These are phyloP conservation scores for Cenchrus purpureus DNA, from an alignment of 176 grass and related monocot species.

Conservation along the genomic window DNA sequence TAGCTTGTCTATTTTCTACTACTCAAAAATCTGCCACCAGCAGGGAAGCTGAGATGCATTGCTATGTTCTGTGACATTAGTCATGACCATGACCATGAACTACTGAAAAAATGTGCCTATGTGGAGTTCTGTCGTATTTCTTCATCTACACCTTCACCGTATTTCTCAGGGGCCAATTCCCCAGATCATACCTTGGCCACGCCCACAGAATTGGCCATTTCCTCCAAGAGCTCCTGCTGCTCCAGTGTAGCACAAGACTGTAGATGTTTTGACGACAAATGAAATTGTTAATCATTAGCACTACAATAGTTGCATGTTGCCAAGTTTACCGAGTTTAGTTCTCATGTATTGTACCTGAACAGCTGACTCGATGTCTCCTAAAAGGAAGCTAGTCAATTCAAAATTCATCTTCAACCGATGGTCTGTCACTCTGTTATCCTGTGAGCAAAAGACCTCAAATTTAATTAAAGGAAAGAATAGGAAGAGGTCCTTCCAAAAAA, in stretches of 20 bases:
- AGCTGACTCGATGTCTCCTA: constrained; percentile 82
- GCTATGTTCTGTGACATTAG: constrained; percentile 13
- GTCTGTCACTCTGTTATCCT: constrained; percentile 95
- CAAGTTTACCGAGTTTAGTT: constrained; percentile 9
- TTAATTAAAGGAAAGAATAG: background rate
- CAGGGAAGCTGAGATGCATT: constrained; percentile 4
- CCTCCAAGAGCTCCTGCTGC: constrained; percentile 92
- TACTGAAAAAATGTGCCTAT: background rate
- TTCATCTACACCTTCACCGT: constrained; percentile 28
- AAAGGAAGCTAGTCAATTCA: constrained; percentile 78
- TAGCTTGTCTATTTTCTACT: constrained; percentile 19
- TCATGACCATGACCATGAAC: constrained; percentile 12
- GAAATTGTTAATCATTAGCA: constrained; percentile 6
- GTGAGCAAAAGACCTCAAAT: constrained; percentile 42
- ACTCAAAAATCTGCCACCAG: constrained; percentile 31
- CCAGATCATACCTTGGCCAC: constrained; percentile 26
- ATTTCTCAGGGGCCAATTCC: background rate
- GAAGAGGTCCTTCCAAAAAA: background rate
- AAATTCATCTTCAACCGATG: constrained; percentile 95
- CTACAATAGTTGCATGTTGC: background rate
- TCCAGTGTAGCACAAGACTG: constrained; percentile 78
- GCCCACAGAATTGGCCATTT: constrained; percentile 64
- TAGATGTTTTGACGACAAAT: constrained; percentile 13
- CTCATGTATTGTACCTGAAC: constrained; percentile 60
- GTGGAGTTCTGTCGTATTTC: background rate